Conservation (phyloP, 208 protist genomes). For the Polymyxa betae region DNA sequence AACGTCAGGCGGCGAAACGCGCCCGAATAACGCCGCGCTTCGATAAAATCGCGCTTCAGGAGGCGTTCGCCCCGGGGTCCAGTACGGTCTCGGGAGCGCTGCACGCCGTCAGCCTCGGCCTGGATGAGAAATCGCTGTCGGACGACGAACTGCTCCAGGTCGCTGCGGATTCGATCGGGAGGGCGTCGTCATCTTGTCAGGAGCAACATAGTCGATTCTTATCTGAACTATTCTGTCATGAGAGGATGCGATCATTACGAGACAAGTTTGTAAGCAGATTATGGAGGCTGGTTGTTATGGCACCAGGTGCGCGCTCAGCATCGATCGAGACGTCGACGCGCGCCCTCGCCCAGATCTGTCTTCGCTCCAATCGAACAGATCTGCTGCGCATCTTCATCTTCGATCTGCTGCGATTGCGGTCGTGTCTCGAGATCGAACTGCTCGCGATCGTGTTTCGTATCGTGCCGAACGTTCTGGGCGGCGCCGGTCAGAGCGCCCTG, state of each 20-base stretch:
- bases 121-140: no score
- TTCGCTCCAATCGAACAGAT: background rate
- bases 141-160: no score
- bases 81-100: no score
- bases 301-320: no score
- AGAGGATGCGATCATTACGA: no score
- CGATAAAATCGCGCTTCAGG: no score
- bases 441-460: background rate
- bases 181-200: background rate
- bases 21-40: no score
- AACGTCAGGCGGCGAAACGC: no score
- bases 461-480: background rate
- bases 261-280: no score
- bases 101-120: no score
- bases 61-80: no score
- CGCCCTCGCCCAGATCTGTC: background rate
- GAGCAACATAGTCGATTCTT: background rate
- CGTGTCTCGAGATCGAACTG: background rate
- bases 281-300: no score
- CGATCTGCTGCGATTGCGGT: slow-evolving; percentile 11
- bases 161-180: background rate
- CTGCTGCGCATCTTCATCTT: background rate
- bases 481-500: background rate
- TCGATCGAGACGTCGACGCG: background rate
- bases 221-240: background rate